Conservation (phyloP, 768 basidiomycete genomes). For the Thelephora aurantiotincta region DNA sequence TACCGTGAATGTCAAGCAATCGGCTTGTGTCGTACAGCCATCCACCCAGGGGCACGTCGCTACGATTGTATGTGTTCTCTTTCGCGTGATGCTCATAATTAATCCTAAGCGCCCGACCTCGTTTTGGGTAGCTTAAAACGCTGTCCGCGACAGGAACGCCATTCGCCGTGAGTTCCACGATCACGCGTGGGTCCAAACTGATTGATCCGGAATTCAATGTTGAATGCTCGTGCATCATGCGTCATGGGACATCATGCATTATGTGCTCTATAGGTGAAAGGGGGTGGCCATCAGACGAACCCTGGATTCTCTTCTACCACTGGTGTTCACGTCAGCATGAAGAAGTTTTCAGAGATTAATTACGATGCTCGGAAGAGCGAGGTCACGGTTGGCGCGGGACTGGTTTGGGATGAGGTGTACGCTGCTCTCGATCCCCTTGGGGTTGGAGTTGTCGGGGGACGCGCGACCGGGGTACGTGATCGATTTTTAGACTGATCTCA, state of each 20-base stretch:
- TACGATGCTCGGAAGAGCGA: slow-evolving; percentile 11
- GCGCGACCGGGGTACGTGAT: slow-evolving; percentile 40
- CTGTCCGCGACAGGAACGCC: slow-evolving; percentile 29
- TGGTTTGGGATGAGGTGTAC: slow-evolving; percentile 61
- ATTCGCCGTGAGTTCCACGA: slow-evolving; percentile 31
- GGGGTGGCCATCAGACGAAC: slow-evolving; percentile 20
- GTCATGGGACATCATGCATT: neutral
- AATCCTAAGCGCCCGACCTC: neutral
- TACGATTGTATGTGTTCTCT: slow-evolving; percentile 26
- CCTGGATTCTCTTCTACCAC: slow-evolving; percentile 21
- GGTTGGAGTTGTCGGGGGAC: slow-evolving; percentile 44
- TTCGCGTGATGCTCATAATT: neutral
- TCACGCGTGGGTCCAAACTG: neutral
- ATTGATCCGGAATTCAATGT: neutral
- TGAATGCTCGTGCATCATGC: too few species aligned
- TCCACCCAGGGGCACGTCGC: slow-evolving; percentile 36
- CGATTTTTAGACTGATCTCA: slow-evolving; percentile 8
- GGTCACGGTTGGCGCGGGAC: slow-evolving; percentile 20
- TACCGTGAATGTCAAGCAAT: neutral
- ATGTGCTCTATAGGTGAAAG: slow-evolving; percentile 16
- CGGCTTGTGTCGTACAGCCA: slow-evolving; percentile 46
- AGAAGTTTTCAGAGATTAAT: slow-evolving; percentile 14
- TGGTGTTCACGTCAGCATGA: slow-evolving; percentile 22
- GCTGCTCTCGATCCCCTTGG: slow-evolving; percentile 30
- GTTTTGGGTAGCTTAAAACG: slow-evolving; percentile 27